Percentiles rank a stretch among this genome's conserved stretches.
Conservation (phyloP, 768 basidiomycete species). For the Lentinula boryana region DNA sequence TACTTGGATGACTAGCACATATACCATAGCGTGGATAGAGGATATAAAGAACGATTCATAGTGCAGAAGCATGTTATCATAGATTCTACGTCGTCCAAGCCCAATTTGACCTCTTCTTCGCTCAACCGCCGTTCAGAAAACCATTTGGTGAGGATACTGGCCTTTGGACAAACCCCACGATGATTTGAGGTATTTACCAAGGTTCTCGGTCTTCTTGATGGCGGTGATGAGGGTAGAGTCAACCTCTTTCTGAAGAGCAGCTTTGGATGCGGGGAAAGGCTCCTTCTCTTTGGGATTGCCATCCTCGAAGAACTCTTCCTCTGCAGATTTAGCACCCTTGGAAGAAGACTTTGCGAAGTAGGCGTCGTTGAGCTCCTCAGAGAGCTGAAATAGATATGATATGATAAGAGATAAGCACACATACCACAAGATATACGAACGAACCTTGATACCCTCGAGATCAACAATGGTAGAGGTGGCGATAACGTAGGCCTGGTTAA, state of each 20-base stretch:
- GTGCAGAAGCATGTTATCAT: constrained; percentile 8
- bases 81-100: constrained; percentile 11
- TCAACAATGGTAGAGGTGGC: constrained; percentile 95
- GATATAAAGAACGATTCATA: constrained; percentile 5
- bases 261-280: constrained; percentile 79
- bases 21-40: neutral
- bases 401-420: neutral
- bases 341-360: constrained; percentile 83
- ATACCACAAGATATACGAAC: constrained; percentile 14
- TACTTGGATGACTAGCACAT: neutral
- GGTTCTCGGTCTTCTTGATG: constrained; percentile 86
- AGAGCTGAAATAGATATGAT: constrained; percentile 42
- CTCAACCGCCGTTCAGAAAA: constrained; percentile 53
- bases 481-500: constrained; percentile 98
- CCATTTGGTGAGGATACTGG: constrained; percentile 92
- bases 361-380: constrained; percentile 87
- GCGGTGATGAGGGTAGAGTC: constrained; percentile 76
- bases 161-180: constrained; percentile 95
- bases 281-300: constrained; percentile 90
- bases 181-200: constrained; percentile 89
- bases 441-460: constrained; percentile 65
- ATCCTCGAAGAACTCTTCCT: constrained; percentile 95
- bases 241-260: constrained; percentile 85
- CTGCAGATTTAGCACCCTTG: constrained; percentile 73
- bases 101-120: neutral